These are phyloP conservation scores for Stentor coeruleus DNA, from an alignment of 73 alveolate genomes.

Conservation along the genomic window DNA sequence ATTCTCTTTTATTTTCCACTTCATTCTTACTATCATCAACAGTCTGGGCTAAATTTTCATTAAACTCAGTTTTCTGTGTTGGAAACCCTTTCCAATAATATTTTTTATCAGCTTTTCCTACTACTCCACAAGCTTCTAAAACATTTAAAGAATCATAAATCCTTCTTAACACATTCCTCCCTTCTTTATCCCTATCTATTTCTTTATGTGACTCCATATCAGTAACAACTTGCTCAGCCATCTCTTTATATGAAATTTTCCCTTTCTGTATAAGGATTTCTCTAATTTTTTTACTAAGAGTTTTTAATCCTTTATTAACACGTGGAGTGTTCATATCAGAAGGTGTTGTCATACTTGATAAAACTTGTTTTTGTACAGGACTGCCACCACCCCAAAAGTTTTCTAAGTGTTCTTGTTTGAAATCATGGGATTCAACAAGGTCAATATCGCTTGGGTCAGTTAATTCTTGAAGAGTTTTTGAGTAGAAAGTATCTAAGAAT, in stretches of 20 bases:
- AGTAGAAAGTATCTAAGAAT: not conserved
- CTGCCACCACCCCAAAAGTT: no score
- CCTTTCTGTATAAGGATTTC: slow-evolving; percentile 36
- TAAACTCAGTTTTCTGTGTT: not conserved
- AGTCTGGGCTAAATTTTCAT: not conserved
- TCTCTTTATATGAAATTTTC: slow-evolving; percentile 50
- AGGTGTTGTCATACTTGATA: not conserved
- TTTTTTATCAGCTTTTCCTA: slow-evolving; percentile 42
- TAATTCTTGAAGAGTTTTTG: not conserved
- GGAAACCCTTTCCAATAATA: not conserved
- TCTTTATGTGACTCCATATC: slow-evolving; percentile 25
- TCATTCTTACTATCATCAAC: not conserved
- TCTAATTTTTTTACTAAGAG: slow-evolving; percentile 41
- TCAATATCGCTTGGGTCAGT: not conserved
- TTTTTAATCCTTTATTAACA: slow-evolving; percentile 44
- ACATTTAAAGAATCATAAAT: slow-evolving; percentile 70
- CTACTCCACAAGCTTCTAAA: slow-evolving; percentile 49
- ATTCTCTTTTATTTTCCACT: not conserved
- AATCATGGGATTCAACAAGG: not conserved
- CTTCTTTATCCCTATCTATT: slow-evolving; percentile 40
- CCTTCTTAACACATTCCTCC: slow-evolving; percentile 61
- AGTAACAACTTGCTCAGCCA: slow-evolving; percentile 44
- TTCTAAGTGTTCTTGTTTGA: no score
- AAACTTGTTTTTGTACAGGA: no score
- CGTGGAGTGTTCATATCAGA: slow-evolving; percentile 10